These are phyloP conservation scores for Oemleria cerasiformis DNA, from an alignment of 306 rosid species.

Conservation along the genomic window DNA sequence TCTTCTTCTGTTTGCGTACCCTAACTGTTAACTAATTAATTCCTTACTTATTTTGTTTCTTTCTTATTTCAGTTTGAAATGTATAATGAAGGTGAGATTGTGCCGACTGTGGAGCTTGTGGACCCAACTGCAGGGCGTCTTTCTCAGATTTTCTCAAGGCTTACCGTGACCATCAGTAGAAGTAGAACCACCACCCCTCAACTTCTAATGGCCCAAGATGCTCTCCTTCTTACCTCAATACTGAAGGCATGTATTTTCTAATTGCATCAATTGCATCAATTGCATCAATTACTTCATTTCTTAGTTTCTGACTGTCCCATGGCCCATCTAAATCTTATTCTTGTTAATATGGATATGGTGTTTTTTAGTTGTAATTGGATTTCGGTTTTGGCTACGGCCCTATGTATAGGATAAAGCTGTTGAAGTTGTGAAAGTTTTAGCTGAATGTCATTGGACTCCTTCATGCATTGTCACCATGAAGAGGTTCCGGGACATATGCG, in stretches of 20 bases:
- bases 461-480: conserved; percentile 61
- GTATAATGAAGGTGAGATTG: conserved; percentile 69
- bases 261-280: no score
- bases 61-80: conserved; percentile 55
- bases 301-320: not conserved
- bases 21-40: not conserved
- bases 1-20: not conserved
- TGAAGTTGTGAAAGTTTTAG: conserved; percentile 47
- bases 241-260: conserved; percentile 46
- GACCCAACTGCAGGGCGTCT: conserved; percentile 60
- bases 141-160: conserved; percentile 43
- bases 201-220: conserved; percentile 39
- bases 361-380: not conserved
- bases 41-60: conserved; percentile 6
- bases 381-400: conserved; percentile 11
- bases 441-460: conserved; percentile 71
- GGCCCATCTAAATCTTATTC: not conserved
- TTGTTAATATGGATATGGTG: not conserved
- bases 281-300: not conserved
- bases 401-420: conserved; percentile 59
- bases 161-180: conserved; percentile 40
- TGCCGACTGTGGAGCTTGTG: conserved; percentile 45
- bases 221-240: conserved; percentile 39
- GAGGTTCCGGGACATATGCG: conserved; percentile 66
- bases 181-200: conserved; percentile 22